Evolutionary conservation across 257 asterid genomes (phyloP), one percentile per base, ranked within the genome.

Genomic region (Ligustrum vulgare): DNA sequence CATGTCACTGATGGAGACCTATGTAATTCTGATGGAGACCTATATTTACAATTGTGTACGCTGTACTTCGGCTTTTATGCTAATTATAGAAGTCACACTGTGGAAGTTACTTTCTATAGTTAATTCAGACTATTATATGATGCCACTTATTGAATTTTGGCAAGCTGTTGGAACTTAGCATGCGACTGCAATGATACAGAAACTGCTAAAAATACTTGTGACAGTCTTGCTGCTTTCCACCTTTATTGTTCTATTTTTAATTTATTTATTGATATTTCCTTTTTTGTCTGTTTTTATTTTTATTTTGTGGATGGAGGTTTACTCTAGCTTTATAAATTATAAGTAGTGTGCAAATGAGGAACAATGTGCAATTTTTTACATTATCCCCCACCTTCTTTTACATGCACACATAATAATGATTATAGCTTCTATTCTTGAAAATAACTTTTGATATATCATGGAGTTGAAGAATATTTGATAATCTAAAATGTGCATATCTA

Each of bases 401-500:
- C 8, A 2, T 11, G 11, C 32, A 22, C 36, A 13, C 39, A 43
- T 2, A 15, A 5, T 22, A 2, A 22, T 10, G n/a, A 1, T 11
- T 31, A 32, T 8, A 34, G 13, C 6, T n/a, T 2, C 37, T 22
- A n/a, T 8, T 3, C 1, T 64, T 18, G 41, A 28, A 6, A 20
- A 18, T 47, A 12, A 36, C 32, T 37, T 47, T 39, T 5, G 32
- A 39, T 37, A 41, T 25, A 25, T 63, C 36, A 31, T 72, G 22
- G 56, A 69, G 20, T 18, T 31, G 12, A 9, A 28, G 31, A 20
- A 33, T 9, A 66, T 39, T 39, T 23, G 31, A 39, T 25, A 18
- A 56, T n/a, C 67, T 72, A 70, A 49, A 45, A 74, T 72, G 31
- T 16, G 36, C 12, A 3, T 49, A 74, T 12, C 54, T 34, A 70